A percentile compares a stretch with the other conserved stretches of the same genome.
phyloP scores from a whole-genome alignment of 2,329 filamentous ascomycete species.

The Aureobasidium sp. region DNA sequence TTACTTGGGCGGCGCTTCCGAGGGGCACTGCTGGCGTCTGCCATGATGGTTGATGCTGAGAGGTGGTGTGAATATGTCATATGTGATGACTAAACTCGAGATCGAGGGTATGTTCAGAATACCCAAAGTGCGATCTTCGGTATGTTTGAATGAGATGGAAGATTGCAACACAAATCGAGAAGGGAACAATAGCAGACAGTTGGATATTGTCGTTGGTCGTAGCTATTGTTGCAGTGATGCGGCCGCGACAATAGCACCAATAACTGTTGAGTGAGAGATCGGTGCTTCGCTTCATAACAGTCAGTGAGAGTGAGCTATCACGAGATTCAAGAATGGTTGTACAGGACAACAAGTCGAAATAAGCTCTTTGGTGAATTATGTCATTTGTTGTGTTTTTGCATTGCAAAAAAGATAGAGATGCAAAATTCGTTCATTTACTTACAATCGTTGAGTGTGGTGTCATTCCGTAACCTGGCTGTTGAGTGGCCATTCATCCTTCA shows the following conservation, averaged over 20 bases:
- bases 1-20: background rate
- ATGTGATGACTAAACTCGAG: background rate
- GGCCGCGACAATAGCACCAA: background rate
- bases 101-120: background rate
- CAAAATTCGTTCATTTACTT: constrained; percentile 8
- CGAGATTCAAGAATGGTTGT: background rate
- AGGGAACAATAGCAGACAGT: background rate
- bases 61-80: background rate
- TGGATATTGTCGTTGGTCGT: background rate
- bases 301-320: background rate
- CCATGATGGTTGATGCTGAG: background rate
- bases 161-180: background rate
- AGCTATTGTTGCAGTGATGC: background rate
- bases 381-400: background rate
- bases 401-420: background rate
- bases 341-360: background rate
- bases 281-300: background rate
- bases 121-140: background rate
- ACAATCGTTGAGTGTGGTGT: constrained; percentile 15
- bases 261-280: background rate
- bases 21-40: background rate
- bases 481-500: constrained; percentile 12
- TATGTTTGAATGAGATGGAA: background rate
- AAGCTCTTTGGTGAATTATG: background rate
- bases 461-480: constrained; percentile 10